Base-by-base conservation (phyloP, 2,329 filamentous ascomycete species). In the Xylaria sp. region DNA sequence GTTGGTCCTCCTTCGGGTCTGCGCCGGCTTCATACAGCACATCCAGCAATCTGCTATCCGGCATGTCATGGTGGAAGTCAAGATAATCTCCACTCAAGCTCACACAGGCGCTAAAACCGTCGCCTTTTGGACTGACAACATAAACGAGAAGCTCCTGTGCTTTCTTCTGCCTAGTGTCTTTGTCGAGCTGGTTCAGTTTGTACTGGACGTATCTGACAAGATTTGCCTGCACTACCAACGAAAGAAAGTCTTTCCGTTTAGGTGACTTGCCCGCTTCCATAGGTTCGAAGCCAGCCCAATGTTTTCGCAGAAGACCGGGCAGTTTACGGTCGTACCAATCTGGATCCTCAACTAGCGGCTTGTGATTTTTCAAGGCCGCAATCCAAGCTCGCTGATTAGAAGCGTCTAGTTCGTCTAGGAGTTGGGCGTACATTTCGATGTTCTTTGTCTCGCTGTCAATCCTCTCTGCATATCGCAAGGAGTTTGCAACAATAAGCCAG, bases 21-120 rank as follows among this genome's bases (percentile, higher is more conserved):
- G 73, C 73, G 7, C 73, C 73, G 14, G 69, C 70, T 11, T 68
- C 68, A 38, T 74, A 74, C 5, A 74, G 37, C 3, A 75, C 60
- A 8, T 74, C 71, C 1, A 75, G 63, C 0, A 75, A 45, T 19
- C 67, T 63, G 8, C 71, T 67, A 52, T 73, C 72, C 4, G 73
- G 73, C 73, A 75, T 74, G 40, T 75, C 73, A 64, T 74, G 73
- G 59, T 75, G 73, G 49, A 75, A 74, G 60, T 74, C 73, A 3
- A 69, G 60, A 17, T 74, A 75, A 49, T 75, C 73, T 11, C 73
- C 73, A 33, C 70, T 72, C n/a, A 74, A 64, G 21, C 69, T 67
- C 8, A 71, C 72, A 23, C 73, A 75, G 2, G 73, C 73, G 45
- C 72, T 73, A 37, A 75, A 71, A 2, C 73, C 73, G 9, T 74